Base-by-base conservation (phyloP, 2,329 filamentous ascomycete species). In the Colletotrichum acutatum region DNA sequence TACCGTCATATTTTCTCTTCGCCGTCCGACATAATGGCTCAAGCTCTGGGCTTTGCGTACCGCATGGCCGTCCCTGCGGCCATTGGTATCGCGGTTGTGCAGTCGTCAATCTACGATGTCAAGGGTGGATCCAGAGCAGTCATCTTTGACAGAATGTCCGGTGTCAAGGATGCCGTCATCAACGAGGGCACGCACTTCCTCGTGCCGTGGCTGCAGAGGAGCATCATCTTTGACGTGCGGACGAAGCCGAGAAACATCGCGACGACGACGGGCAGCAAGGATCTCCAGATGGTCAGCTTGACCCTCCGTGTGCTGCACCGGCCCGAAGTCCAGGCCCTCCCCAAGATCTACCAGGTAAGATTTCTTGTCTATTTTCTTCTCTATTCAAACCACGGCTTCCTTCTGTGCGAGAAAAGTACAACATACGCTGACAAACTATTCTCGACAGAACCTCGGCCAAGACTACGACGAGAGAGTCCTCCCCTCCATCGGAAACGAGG, bases 201-300 rank as follows among this genome's bases (percentile, higher is more conserved):
- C 68, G 85, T 99, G 49, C 97, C 97, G 8, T 99, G 97, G 97
- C 86, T 99, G 82, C 97, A 99, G 85, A 93, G 92, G 84, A 94
- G 93, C 79, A 95, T 99, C 86, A 89, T 97, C 82, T 99, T 97
- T 83, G 97, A 99, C 86, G 97, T 99, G 77, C 93, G 97, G 76
- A 99, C 97, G 71, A 97, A 97, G 90, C 97, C 97, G 74, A 91
- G 97, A 82, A 98, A 98, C 84, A 98, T 99, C 83, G 94, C 94
- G 77, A 99, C 97, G 32, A 99, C 97, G 28, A 99, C 97, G 14
- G 97, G 97, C 72, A 96, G 93, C 90, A 99, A 99, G 91, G 97
- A 99, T 86, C 85, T 99, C 89, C 97, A 99, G 88, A 99, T 99
- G 97, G 97, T 99, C 80, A 98, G 95, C 89, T 90, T 99, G 89